Evolutionary conservation across 345 rosid genomes (phyloP).

Genomic region (Eucalyptus regnans): DNA sequence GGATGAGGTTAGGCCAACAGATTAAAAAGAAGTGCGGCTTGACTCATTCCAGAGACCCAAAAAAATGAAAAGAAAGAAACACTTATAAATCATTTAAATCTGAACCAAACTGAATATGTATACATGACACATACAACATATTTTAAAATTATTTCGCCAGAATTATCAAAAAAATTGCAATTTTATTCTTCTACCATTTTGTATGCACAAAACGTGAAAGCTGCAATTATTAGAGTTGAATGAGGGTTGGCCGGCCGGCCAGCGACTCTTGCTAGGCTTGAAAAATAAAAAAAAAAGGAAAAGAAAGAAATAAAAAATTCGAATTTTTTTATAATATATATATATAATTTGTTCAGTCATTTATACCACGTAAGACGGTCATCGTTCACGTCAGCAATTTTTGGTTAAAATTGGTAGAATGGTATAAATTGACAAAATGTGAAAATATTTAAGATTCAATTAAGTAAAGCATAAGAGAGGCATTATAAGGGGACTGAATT

Average conservation of each 20-base stretch:
- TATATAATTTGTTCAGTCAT: fast-evolving
- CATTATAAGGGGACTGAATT: not conserved
- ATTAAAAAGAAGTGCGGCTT: not conserved
- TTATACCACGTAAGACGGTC: fast-evolving
- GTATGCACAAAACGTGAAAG: not conserved
- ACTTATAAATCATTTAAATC: not conserved
- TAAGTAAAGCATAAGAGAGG: too few relatives aligned
- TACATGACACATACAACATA: not conserved
- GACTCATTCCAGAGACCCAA: not conserved
- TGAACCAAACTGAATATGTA: not conserved
- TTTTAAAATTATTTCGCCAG: not conserved
- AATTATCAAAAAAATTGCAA: not conserved
- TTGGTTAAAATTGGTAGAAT: fast-evolving
- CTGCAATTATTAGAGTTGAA: not conserved
- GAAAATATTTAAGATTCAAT: too few relatives aligned
- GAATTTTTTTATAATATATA: too few relatives aligned
- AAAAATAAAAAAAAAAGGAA: too few relatives aligned
- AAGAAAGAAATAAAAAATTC: too few relatives aligned
- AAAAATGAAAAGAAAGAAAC: not conserved
- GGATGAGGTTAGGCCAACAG: not conserved
- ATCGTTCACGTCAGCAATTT: fast-evolving
- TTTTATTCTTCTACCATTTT: too few relatives aligned
- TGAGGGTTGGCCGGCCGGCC: not conserved
- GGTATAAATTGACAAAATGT: not conserved
- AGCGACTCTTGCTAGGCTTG: not conserved